Base-by-base conservation (phyloP, 257 asterid genomes). In the Solanum neorickii region DNA sequence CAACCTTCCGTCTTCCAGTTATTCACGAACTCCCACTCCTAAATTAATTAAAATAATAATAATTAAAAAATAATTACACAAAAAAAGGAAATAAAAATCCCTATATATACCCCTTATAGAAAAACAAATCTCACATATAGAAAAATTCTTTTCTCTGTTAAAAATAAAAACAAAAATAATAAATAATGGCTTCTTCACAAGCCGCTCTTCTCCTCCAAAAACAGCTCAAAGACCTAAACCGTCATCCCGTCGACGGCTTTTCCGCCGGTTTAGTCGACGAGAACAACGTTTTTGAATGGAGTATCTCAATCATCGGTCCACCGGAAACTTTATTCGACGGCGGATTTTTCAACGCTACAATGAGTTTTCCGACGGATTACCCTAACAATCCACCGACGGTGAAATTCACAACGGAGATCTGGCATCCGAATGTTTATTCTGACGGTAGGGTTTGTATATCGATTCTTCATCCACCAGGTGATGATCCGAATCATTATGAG, bases 361-460 rank as follows among this genome's bases (percentile, higher is more conserved):
- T 97, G 99, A 93, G 89, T 85, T 97, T 97, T 89, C 99, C 99
- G 18, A 88, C 89, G n/a, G 92, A 97, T 87, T 97, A 97, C 86
- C 99, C 99, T 0, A 94, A 93, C 85, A 96, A 94, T 90, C 99
- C 99, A 87, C 99, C 99, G 56, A 91, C 97, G 25, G 96, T 97
- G 89, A 94, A 92, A 89, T 97, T 97, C 92, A 95, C 97, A 42
- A 95, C 99, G 9, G 99, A 94, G 88, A 86, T 97, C 47, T 97
- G 99, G 99, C 99, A 97, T 90, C 99, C 99, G 49, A 97, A 97
- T 90, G 99, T 97, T 84, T 97, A 96, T 75, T 5, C 90, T 14
- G 99, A 97, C 4, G 99, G 99, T 21, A 94, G 94, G 91, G 99
- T 97, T 87, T 97, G 99, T 91, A 96, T 97, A 86, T 97, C 99